Conservation (phyloP, 2,329 filamentous ascomycete genomes). For the Ascochyta lentis region DNA sequence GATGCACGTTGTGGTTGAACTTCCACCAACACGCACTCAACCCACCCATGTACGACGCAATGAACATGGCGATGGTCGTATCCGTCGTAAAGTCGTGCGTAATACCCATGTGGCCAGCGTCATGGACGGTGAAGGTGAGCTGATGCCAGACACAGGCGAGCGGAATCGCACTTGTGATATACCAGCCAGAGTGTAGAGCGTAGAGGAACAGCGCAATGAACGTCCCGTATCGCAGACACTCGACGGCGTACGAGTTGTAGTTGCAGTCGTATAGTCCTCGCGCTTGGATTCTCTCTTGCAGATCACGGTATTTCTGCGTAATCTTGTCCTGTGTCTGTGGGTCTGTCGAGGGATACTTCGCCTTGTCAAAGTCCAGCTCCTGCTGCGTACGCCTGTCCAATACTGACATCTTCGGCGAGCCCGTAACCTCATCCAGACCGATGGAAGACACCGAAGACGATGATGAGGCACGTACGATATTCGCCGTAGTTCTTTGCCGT, state of each 20-base stretch:
- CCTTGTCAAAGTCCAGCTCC: conserved; percentile 76
- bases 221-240: conserved; percentile 73
- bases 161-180: conserved; percentile 70
- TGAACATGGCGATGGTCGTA: conserved; percentile 83
- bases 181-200: conserved; percentile 52
- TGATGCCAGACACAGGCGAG: conserved; percentile 93
- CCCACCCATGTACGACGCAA: conserved; percentile 88
- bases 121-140: conserved; percentile 90
- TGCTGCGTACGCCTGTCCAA: conserved; percentile 76
- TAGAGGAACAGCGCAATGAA: conserved; percentile 69
- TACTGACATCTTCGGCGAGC: conserved; percentile 62
- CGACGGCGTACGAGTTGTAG: conserved; percentile 79
- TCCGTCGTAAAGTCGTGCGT: conserved; percentile 88
- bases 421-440: conserved; percentile 49
- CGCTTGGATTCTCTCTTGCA: conserved; percentile 73
- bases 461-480: conserved; percentile 55
- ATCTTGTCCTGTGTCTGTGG: conserved; percentile 75
- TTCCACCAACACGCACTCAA: conserved; percentile 98
- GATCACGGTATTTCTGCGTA: conserved; percentile 78
- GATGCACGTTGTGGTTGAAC: conserved; percentile 92
- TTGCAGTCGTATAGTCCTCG: conserved; percentile 85
- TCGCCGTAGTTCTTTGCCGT: conserved; percentile 48
- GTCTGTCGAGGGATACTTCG: conserved; percentile 83
- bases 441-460: conserved; percentile 66
- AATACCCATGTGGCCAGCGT: conserved; percentile 96